Evolutionary conservation across 495 filamentous ascomycete species (phyloP).

Genomic region (Aspergillus heteromorphus): DNA sequence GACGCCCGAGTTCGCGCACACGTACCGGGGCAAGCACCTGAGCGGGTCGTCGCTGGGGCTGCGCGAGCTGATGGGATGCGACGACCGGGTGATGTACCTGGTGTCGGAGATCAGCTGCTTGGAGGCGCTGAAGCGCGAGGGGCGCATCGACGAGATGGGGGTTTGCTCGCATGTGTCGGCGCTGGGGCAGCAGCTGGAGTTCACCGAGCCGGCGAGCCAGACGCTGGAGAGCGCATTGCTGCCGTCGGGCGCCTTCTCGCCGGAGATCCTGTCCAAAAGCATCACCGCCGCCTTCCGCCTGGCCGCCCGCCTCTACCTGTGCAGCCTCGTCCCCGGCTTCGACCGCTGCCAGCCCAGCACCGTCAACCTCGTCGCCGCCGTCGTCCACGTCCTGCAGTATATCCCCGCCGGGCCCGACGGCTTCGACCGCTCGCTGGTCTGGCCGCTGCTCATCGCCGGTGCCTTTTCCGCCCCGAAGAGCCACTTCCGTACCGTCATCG

Average conservation of each 20-base stretch:
- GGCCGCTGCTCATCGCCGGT: conserved; percentile 87
- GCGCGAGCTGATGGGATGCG: conserved; percentile 94
- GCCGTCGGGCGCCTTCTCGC: conserved; percentile 66
- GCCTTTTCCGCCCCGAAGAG: conserved; percentile 63
- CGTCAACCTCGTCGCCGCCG: conserved; percentile 65
- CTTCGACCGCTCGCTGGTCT: conserved; percentile 85
- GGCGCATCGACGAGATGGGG: conserved; percentile 69
- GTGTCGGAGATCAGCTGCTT: conserved; percentile 97
- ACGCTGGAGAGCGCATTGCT: conserved; percentile 48
- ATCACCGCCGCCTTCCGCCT: conserved; percentile 86
- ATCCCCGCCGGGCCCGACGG: conserved; percentile 78
- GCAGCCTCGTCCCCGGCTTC: conserved; percentile 86
- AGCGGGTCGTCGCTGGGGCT: conserved; percentile 67
- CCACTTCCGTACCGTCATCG: conserved; percentile 69
- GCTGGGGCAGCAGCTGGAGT: conserved; percentile 74
- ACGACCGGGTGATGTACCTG: conserved; percentile 95
- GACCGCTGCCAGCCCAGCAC: conserved; percentile 64
- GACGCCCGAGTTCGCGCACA: conserved; percentile 82
- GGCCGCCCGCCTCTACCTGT: conserved; percentile 91
- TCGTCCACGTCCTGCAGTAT: conserved; percentile 63
- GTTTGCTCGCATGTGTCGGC: conserved; percentile 79
- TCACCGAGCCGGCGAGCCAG: conserved; percentile 61
- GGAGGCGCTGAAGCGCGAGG: conserved; percentile 77
- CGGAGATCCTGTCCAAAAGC: conserved; percentile 75
- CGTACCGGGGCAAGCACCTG: conserved; percentile 86